These are phyloP conservation scores for Calendula officinalis DNA, from an alignment of 129 eudicot species.

Conservation along the genomic window DNA sequence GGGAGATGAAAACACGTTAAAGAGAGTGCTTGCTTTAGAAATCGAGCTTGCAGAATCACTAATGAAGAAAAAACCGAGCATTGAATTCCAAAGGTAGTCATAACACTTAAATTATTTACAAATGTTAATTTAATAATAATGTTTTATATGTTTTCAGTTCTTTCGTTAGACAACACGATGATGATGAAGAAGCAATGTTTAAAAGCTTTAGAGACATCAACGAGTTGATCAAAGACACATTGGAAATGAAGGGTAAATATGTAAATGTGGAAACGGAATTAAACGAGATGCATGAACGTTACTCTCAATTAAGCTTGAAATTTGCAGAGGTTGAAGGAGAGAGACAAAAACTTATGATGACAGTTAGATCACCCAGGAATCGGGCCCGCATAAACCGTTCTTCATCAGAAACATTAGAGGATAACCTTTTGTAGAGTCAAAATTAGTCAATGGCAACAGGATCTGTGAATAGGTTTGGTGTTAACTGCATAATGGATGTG, in stretches of 20 bases:
- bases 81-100: slow-evolving; percentile 75
- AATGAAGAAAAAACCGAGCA: slow-evolving; percentile 50
- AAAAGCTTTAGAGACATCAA: slow-evolving; percentile 89
- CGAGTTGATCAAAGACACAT: slow-evolving; percentile 71
- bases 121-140: background rate
- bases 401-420: slow-evolving; percentile 35
- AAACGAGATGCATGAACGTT: slow-evolving; percentile 83
- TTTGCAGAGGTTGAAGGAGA: slow-evolving; percentile 99
- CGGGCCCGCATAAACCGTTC: slow-evolving; percentile 34
- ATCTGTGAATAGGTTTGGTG: slow-evolving; percentile 34
- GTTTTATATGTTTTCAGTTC: slow-evolving; percentile 45
- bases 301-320: slow-evolving; percentile 81
- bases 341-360: slow-evolving; percentile 85
- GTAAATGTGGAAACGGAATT: slow-evolving; percentile 62
- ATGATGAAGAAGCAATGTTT: slow-evolving; percentile 77
- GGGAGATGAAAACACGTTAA: slow-evolving; percentile 64
- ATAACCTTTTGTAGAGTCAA: slow-evolving; percentile 34
- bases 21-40: slow-evolving; percentile 89
- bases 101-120: background rate
- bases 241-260: slow-evolving; percentile 71
- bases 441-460: slow-evolving; percentile 22
- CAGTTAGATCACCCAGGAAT: slow-evolving; percentile 59
- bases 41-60: slow-evolving; percentile 94
- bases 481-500: slow-evolving; percentile 27
- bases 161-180: slow-evolving; percentile 79